These are phyloP conservation scores for Durio zibethinus DNA, from an alignment of 345 rosid genomes.

Conservation along the genomic window DNA sequence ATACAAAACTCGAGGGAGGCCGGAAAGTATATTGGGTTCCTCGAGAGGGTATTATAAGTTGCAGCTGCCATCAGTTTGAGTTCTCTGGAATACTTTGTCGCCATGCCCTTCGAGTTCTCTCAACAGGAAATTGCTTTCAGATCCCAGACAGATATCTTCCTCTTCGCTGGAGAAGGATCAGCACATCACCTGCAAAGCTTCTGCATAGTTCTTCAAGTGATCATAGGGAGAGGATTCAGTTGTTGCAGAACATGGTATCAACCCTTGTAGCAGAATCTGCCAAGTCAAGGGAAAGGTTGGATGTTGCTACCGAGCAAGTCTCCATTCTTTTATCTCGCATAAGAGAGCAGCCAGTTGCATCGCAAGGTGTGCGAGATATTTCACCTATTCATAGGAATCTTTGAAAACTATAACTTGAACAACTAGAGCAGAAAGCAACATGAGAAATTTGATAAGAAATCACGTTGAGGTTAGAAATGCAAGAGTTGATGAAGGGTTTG, in stretches of 20 bases:
- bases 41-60: slow-evolving; percentile 80
- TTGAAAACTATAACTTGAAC: slow-evolving; percentile 12
- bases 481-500: neutral
- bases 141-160: slow-evolving; percentile 88
- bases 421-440: slow-evolving; percentile 3
- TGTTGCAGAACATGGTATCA: slow-evolving; percentile 72
- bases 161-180: slow-evolving; percentile 74
- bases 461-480: slow-evolving; percentile 4
- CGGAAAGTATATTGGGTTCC: slow-evolving; percentile 89
- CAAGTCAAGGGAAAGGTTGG: slow-evolving; percentile 82
- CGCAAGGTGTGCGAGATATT: slow-evolving; percentile 35
- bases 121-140: slow-evolving; percentile 90
- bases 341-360: slow-evolving; percentile 62
- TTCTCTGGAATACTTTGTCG: slow-evolving; percentile 92
- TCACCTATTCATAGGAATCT: slow-evolving; percentile 36
- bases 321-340: slow-evolving; percentile 68
- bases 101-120: slow-evolving; percentile 89
- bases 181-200: slow-evolving; percentile 42
- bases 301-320: slow-evolving; percentile 71
- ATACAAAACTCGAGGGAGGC: slow-evolving; percentile 90
- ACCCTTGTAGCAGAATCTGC: slow-evolving; percentile 64
- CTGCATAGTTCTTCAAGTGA: slow-evolving; percentile 41
- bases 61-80: slow-evolving; percentile 93
- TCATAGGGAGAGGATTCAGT: slow-evolving; percentile 66
- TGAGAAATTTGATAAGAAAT: neutral